Evolutionary conservation across 2,329 filamentous ascomycete species (phyloP).

Genomic region (Cercospora berteroae): DNA sequence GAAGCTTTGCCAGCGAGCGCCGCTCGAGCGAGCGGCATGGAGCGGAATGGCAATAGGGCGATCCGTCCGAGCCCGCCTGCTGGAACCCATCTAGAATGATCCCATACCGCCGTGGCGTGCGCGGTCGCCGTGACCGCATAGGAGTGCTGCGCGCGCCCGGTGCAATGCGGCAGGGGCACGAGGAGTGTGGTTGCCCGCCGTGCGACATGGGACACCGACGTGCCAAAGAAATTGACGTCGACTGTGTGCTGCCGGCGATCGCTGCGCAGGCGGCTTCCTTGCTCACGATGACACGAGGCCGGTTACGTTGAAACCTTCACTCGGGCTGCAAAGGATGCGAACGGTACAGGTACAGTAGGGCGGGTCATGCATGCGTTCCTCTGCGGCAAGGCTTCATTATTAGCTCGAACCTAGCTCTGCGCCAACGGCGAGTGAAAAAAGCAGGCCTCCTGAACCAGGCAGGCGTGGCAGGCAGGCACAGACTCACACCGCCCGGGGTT

Average conservation of each 20-base stretch:
- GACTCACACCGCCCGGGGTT: slow-evolving; percentile 20
- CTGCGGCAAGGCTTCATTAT: slow-evolving; percentile 5
- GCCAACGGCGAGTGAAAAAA: slow-evolving; percentile 9
- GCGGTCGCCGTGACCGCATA: neutral
- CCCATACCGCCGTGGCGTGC: slow-evolving; percentile 10
- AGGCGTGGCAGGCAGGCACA: neutral
- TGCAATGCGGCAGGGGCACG: slow-evolving; percentile 10
- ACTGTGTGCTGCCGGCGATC: neutral
- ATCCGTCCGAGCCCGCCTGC: slow-evolving; percentile 8
- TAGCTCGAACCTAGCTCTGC: slow-evolving; percentile 12
- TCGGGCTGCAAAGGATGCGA: slow-evolving; percentile 13
- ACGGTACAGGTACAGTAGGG: too few species aligned
- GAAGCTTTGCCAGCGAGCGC: slow-evolving; percentile 19
- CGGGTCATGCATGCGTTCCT: slow-evolving; percentile 11
- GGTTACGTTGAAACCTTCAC: neutral
- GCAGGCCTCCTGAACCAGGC: neutral
- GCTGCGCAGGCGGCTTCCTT: neutral
- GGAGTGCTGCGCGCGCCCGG: slow-evolving; percentile 11
- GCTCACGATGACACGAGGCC: neutral
- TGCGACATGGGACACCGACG: neutral
- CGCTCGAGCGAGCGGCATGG: neutral
- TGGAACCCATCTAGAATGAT: neutral
- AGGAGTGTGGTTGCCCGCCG: neutral
- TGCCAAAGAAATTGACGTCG: neutral
- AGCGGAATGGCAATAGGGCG: neutral